Evolutionary conservation across 1,284 basidiomycete genomes (phyloP).

Genomic region (Cryptococcus jaspeensis): DNA sequence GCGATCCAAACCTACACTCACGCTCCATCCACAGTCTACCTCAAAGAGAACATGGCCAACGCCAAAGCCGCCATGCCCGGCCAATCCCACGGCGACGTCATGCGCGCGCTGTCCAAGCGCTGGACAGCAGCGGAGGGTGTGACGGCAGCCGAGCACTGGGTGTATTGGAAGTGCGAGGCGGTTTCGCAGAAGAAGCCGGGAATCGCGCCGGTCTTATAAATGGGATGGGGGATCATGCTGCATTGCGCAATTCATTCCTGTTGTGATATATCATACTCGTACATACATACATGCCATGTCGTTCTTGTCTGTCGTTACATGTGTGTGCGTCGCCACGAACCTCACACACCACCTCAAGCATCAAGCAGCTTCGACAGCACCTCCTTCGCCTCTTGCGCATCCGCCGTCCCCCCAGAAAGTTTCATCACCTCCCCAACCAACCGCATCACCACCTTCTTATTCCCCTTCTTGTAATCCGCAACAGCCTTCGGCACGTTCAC

Average conservation of each 20-base stretch:
- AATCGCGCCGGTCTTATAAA: no score
- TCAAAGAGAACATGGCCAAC: slow-evolving; percentile 42
- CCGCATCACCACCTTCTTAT: slow-evolving; percentile 78
- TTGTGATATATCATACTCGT: background rate
- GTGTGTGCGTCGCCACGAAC: background rate
- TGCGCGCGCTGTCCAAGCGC: slow-evolving; percentile 39
- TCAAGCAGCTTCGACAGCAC: slow-evolving; percentile 39
- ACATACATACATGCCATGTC: slow-evolving; percentile 2
- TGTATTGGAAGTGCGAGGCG: slow-evolving; percentile 22
- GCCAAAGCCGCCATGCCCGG: slow-evolving; percentile 42
- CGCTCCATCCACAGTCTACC: slow-evolving; percentile 25
- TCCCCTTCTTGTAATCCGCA: slow-evolving; percentile 67
- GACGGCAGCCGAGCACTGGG: slow-evolving; percentile 26
- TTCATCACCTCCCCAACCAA: slow-evolving; percentile 90
- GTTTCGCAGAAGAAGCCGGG: no score
- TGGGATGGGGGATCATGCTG: no score
- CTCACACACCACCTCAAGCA: slow-evolving; percentile 1
- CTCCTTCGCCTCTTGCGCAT: slow-evolving; percentile 55
- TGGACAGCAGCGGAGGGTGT: slow-evolving; percentile 32
- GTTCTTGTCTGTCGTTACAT: background rate
- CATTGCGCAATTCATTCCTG: background rate
- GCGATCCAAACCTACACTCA: background rate
- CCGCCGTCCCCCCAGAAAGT: slow-evolving; percentile 71
- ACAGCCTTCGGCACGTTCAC: slow-evolving; percentile 68
- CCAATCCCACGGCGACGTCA: slow-evolving; percentile 42